A percentile compares a stretch with the other conserved stretches of the same genome.
Evolutionary conservation across 164 flowering plant species (phyloP).

Genomic region (Liquidambar formosana): DNA sequence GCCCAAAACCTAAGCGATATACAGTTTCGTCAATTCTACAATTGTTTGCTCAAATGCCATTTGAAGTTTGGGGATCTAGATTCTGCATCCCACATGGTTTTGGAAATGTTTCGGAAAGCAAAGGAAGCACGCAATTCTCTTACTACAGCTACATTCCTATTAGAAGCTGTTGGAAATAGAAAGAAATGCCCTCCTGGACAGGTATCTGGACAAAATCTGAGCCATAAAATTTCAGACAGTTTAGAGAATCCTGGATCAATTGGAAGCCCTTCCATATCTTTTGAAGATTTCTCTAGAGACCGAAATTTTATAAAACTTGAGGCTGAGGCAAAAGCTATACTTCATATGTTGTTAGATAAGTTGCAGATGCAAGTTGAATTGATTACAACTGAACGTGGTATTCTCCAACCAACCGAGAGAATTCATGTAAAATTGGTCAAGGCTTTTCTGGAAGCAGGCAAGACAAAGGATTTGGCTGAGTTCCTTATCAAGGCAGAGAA

Average conservation of each 20-base stretch:
- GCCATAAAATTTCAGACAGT: slow-evolving; percentile 11
- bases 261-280: slow-evolving; percentile 29
- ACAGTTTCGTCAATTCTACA: slow-evolving; percentile 80
- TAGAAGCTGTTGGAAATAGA: slow-evolving; percentile 31
- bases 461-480: slow-evolving; percentile 64
- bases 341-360: slow-evolving; percentile 41
- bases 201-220: slow-evolving; percentile 17
- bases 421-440: slow-evolving; percentile 73
- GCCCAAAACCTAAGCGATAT: slow-evolving; percentile 45
- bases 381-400: slow-evolving; percentile 64
- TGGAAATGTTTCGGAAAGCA: slow-evolving; percentile 82
- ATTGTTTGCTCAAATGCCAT: slow-evolving; percentile 83
- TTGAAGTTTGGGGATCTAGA: slow-evolving; percentile 87
- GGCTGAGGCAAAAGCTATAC: slow-evolving; percentile 55
- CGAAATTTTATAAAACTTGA: slow-evolving; percentile 50
- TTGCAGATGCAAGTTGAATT: slow-evolving; percentile 63
- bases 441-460: slow-evolving; percentile 76
- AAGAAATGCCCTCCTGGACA: slow-evolving; percentile 15
- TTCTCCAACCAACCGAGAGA: slow-evolving; percentile 83
- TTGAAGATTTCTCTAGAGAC: slow-evolving; percentile 60
- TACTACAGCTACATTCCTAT: slow-evolving; percentile 48
- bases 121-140: slow-evolving; percentile 68
- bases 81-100: slow-evolving; percentile 76
- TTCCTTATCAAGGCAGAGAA: slow-evolving; percentile 74
- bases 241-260: slow-evolving; percentile 12